A percentile compares a stretch with the other conserved stretches of the same genome.
These are phyloP conservation scores for Pythium folliculosum DNA, from an alignment of 352 stramenopile genomes.

Conservation along the genomic window DNA sequence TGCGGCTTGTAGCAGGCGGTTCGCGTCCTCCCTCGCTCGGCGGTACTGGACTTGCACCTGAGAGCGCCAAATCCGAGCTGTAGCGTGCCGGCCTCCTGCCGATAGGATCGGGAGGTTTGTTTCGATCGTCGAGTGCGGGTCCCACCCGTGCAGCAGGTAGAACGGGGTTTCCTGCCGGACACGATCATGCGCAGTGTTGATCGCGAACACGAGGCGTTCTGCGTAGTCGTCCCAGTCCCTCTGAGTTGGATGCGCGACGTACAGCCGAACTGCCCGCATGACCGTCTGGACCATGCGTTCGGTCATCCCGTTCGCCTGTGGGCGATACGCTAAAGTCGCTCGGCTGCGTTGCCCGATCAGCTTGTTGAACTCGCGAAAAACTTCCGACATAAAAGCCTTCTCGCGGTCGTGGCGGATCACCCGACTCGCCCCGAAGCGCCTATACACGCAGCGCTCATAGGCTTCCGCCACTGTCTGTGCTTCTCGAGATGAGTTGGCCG, in stretches of 20 bases:
- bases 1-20: conserved; percentile 15
- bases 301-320: conserved; percentile 19
- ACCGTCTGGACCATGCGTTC: conserved; percentile 29
- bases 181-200: conserved; percentile 19
- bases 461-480: conserved; percentile 28
- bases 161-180: background rate
- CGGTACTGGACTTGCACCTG: background rate
- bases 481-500: conserved; percentile 17
- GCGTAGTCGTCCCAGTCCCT: conserved; percentile 29
- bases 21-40: background rate
- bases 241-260: conserved; percentile 19
- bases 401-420: conserved; percentile 27
- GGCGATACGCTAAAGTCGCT: conserved; percentile 21
- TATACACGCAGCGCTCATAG: conserved; percentile 24
- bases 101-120: too few relatives aligned
- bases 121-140: conserved; percentile 10
- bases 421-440: conserved; percentile 17
- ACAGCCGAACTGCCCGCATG: conserved; percentile 16
- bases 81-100: too few relatives aligned
- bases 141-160: conserved; percentile 25
- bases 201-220: conserved; percentile 19
- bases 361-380: conserved; percentile 23
- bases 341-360: conserved; percentile 16
- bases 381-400: conserved; percentile 10
- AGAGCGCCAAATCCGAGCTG: background rate